Base-by-base conservation (phyloP, 192 early-diverging fungal genomes). In the Coemansia sp. region DNA sequence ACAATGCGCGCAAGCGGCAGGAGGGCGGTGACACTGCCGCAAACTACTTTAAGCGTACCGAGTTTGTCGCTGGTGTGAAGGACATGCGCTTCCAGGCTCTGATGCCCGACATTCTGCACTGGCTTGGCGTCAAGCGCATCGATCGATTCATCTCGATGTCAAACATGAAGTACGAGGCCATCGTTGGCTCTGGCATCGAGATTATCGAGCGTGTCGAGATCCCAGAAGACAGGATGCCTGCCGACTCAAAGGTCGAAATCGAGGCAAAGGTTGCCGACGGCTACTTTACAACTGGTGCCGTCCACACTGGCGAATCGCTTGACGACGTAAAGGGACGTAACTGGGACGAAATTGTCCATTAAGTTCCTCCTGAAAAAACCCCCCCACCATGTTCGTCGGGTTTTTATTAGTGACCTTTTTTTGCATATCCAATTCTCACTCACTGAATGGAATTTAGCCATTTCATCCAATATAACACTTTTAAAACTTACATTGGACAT, bases 181-280 rank as follows among this genome's bases (percentile, higher is more conserved):
- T 97, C 70, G 89, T 94, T 59, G 83, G 73, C 42, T 88, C 93
- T 22, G 95, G 95, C 32, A 93, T 96, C 63, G 83, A 89, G 55
- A 94, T 97, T 73, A 54, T 93, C 22, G 92, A 95, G 67, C 90
- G 95, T 23, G 88, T 93, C 14, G 87, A 89, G 17, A 95, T 97
- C 59, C 95, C 95, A 2, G 89, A 89, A 13, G 93, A 94, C 45
- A 70, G 92, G 74, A 88, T 96, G 71, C 95, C 95, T 34, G 89
- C 87, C 17, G 95, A 96, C 63, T 90, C 91, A 19, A 86, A 90
- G 62, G 95, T 97, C 22, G 95, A 97, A 79, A 97, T 97, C 71
- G 93, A 97, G 61, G 95, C 95, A 45, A 97, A 97, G 84, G 91
- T 97, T 57, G 95, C 93, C 9, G 87, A 92, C n/a, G 95, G 95